These are phyloP conservation scores for Epichloe aotearoae DNA, from an alignment of 2,329 filamentous ascomycete species.

Conservation along the genomic window DNA sequence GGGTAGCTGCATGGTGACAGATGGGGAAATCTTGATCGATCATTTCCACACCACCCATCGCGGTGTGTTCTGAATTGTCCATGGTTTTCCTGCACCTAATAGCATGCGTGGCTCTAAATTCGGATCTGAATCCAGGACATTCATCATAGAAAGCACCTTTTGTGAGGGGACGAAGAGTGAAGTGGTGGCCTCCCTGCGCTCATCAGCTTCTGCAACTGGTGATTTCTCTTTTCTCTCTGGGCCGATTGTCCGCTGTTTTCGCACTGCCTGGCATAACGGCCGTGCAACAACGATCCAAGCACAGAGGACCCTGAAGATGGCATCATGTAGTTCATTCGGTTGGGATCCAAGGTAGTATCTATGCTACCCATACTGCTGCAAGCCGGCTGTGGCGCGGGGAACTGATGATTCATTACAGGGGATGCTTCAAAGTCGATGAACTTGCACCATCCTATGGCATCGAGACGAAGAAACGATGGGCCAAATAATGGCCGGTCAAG, in stretches of 20 bases:
- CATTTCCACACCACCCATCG: background rate
- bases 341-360: background rate
- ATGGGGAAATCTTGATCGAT: background rate
- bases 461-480: background rate
- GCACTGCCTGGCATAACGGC: no score
- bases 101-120: background rate
- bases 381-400: background rate
- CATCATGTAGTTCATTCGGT: background rate
- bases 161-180: background rate
- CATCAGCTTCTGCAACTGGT: no score
- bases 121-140: background rate
- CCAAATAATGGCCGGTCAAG: background rate
- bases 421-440: background rate
- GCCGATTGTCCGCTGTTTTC: no score
- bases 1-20: background rate
- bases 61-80: background rate
- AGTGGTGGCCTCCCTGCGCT: no score
- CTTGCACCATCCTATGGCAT: background rate
- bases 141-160: background rate
- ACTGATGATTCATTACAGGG: background rate
- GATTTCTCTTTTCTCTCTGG: no score
- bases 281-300: background rate
- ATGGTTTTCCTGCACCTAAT: background rate
- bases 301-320: background rate
- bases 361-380: background rate